Conservation (phyloP, 2,329 filamentous ascomycete species). For the Cladophialophora psammophila region DNA sequence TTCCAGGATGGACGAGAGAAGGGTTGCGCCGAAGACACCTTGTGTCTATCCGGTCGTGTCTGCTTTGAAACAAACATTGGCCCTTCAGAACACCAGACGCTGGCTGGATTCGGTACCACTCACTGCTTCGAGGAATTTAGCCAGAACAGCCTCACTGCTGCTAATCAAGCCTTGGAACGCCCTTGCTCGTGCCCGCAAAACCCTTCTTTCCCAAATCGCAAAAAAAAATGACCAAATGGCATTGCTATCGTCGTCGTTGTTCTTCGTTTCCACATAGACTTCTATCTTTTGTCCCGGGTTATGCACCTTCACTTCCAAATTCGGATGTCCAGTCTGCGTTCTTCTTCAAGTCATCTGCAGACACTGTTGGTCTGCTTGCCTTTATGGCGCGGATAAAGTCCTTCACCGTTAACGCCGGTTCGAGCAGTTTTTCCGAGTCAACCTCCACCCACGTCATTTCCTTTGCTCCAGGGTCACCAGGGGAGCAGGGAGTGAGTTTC, state of each 20-base stretch:
- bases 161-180: constrained; percentile 5
- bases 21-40: too few species aligned
- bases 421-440: constrained; percentile 80
- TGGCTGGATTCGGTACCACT: background rate
- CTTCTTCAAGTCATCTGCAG: constrained; percentile 78
- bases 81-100: background rate
- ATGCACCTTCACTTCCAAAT: constrained; percentile 89
- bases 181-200: constrained; percentile 8
- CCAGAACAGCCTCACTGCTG: background rate
- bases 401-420: constrained; percentile 84
- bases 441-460: constrained; percentile 96
- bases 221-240: background rate
- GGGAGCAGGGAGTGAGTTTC: constrained; percentile 83
- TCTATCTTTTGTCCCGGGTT: background rate
- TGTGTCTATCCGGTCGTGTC: too few species aligned
- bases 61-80: too few species aligned
- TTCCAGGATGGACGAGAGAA: too few species aligned
- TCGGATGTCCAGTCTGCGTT: constrained; percentile 95
- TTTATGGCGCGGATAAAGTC: constrained; percentile 95
- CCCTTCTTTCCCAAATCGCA: background rate
- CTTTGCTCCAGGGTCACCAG: constrained; percentile 81
- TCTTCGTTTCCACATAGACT: background rate
- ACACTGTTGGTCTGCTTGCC: constrained; percentile 87
- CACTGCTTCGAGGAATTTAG: background rate
- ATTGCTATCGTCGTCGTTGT: constrained; percentile 11